Base-by-base conservation (phyloP, 2,329 filamentous ascomycete genomes). In the Cercospora sp. region DNA sequence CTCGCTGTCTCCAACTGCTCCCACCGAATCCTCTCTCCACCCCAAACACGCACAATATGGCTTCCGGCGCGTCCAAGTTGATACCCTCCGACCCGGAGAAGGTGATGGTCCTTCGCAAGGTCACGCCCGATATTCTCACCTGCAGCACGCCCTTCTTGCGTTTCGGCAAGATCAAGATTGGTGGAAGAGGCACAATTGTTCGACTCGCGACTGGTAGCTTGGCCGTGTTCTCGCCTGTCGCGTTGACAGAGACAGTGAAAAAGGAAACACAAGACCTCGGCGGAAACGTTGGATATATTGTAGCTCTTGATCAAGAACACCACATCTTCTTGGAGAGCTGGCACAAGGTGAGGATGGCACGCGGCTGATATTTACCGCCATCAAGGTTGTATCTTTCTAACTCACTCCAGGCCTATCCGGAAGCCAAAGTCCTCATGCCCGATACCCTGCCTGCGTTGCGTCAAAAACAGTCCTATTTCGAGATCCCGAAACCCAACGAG, bases 311-410 rank as follows among this genome's bases (percentile, higher is more conserved):
- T 79, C 85, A 92, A 63, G 93, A 99, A 82, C 95, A 99, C 81
- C 95, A 99, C 85, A 92, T 99, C 78, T 96, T 95, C 83, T 79
- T 99, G 64, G 90, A 91, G 0, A 85, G 92, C 60, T 99, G 95
- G 94, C 88, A 91, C 75, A 82, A 86, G 60, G 72, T 72, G 65
- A 66, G 71, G 13, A 28, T 16, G 45, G 55, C 18, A 26, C 30
- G 55, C 55, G 26, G 65, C 57, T 21, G 34, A 28, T 5, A 45
- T 6, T 1, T 63, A 2, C 13, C 57, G 32, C 59, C 65, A 70
- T 69, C 71, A 70, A 65, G 67, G 61, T 72, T 26, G 24, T 21
- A 34, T 51, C 34, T 40, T 28, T 16, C 45, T 59, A 24, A 66
- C 40, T 26, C 53, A 8, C 45, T 7, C 13, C 58, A 73, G 72